Evolutionary conservation across 345 rosid genomes (phyloP).

Genomic region (Eutrema heterophyllum): DNA sequence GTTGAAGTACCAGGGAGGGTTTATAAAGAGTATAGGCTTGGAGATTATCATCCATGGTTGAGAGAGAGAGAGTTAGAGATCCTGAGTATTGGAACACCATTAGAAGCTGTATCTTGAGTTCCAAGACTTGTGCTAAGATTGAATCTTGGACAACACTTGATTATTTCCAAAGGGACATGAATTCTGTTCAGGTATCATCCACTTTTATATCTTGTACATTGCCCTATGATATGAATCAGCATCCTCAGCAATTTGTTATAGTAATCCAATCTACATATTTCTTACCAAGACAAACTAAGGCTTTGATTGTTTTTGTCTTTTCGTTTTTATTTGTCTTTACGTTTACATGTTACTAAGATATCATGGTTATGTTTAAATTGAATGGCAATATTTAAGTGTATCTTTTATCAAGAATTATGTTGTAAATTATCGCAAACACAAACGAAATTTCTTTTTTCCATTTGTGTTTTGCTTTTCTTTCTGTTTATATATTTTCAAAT

Average conservation of each 20-base stretch:
- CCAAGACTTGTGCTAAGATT: constrained; percentile 62
- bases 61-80: constrained; percentile 55
- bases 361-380: not conserved
- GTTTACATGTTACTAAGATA: too few species aligned
- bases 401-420: not conserved
- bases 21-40: constrained; percentile 68
- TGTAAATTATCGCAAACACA: not conserved
- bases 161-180: constrained; percentile 53
- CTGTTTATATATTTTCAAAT: too few species aligned
- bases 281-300: too few species aligned
- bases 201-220: not conserved
- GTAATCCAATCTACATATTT: not conserved
- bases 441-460: too few species aligned
- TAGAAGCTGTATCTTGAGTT: constrained; percentile 65
- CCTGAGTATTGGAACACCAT: constrained; percentile 65
- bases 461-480: too few species aligned
- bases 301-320: not conserved
- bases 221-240: not conserved
- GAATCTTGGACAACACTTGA: constrained; percentile 83
- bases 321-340: not conserved
- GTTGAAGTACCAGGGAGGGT: constrained; percentile 55
- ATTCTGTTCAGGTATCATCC: constrained; percentile 64
- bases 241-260: not conserved
- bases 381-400: not conserved
- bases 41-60: constrained; percentile 83